Evolutionary conservation across 306 rosid genomes (phyloP), one percentile per base, ranked within the genome.

Genomic region (Cucurbita maxima): DNA sequence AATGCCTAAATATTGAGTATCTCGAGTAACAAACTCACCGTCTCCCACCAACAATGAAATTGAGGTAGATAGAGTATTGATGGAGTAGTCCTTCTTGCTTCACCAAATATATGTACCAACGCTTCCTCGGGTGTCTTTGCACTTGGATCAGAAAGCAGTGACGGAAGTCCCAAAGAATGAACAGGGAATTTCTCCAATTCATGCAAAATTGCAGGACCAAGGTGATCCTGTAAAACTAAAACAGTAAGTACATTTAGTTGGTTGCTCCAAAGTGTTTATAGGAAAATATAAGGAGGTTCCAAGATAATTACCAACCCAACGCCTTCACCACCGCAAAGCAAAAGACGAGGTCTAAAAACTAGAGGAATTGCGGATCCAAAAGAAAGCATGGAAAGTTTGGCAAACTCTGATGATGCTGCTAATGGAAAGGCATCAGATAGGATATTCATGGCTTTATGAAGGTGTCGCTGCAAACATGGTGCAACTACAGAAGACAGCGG

Each of bases 181-280:
- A 94, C 92, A 15, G 97, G 99, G 81, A 90, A 94, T 62, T 94
- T 94, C 87, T 94, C 99, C 82, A 94, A 85, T 79, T 94, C 97
- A 72, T 94, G 99, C 79, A 94, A 85, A 84, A 94, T 84, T 43
- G 99, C 99, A 75, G 96, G 99, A 76, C 99, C 99, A 84, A 94
- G 87, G 86, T 94, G 99, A 85, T 94, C 99, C 99, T 94, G 99
- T 86, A 81, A 94, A 86, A 89, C 97, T 94, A 90, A 88, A 87
- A 83, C 87, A 87, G 99, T 87, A 89, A 94, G 97, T 94, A 87
- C 75, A 88, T 87, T 89, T 87, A 87, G 88, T 78, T 75, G 87
- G 70, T 72, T 77, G 72, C 77, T 34, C 38, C 78, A 76, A 67
- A 74, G 72, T 51, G 50, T 76, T 73, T 50, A 64, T 43, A 76